phyloP scores from a whole-genome alignment of 192 early-diverging fungal species.

The Endogone sp. region DNA sequence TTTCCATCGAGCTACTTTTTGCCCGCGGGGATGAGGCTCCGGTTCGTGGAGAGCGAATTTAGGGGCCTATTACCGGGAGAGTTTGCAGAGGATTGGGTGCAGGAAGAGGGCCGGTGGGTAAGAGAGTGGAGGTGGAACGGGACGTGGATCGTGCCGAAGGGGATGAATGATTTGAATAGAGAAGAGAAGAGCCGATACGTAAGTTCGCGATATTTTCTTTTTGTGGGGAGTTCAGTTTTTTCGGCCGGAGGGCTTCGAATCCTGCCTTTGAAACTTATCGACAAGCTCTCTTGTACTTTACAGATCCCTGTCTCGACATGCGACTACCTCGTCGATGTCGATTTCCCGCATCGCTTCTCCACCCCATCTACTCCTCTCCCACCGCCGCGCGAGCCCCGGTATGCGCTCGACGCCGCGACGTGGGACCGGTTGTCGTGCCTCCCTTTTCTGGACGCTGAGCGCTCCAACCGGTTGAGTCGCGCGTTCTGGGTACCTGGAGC shows the following conservation, averaged over 20 bases:
- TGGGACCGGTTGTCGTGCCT: conserved; percentile 61
- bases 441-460: conserved; percentile 61
- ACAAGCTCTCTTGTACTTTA: not conserved
- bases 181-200: conserved; percentile 63
- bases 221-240: too few relatives aligned
- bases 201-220: conserved; percentile 10
- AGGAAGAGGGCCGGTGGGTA: not conserved
- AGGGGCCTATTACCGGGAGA: conserved; percentile 80
- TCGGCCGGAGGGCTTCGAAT: too few relatives aligned
- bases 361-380: conserved; percentile 22
- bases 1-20: conserved; percentile 93
- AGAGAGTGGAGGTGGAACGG: conserved; percentile 20
- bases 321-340: conserved; percentile 64
- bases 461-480: conserved; percentile 38
- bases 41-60: conserved; percentile 69
- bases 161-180: conserved; percentile 67
- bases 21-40: conserved; percentile 64
- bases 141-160: conserved; percentile 31
- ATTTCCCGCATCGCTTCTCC: conserved; percentile 22
- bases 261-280: not conserved
- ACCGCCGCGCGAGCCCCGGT: conserved; percentile 37
- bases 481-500: conserved; percentile 54
- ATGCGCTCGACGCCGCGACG: conserved; percentile 42
- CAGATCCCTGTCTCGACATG: conserved; percentile 47
- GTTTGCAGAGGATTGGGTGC: conserved; percentile 48